Percentiles rank a stretch among this genome's conserved stretches.
These are phyloP conservation scores for Odontarrhena argentea DNA, from an alignment of 345 rosid genomes.

Conservation along the genomic window DNA sequence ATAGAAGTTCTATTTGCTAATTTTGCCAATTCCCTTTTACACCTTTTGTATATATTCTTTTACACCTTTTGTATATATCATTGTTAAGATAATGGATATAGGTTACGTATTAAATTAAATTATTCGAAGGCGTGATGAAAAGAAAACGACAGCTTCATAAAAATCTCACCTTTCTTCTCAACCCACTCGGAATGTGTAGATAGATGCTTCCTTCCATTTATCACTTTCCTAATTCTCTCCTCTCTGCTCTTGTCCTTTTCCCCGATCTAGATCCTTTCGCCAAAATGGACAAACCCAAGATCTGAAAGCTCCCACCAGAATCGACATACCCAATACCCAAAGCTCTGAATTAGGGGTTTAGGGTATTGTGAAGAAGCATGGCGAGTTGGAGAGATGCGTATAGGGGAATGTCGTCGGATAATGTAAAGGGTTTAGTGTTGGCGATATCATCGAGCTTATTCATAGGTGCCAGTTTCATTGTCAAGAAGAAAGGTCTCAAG, in stretches of 20 bases:
- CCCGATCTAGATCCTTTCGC: slow-evolving; percentile 33
- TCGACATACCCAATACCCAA: slow-evolving; percentile 28
- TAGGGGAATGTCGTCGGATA: slow-evolving; percentile 73
- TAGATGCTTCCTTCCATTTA: slow-evolving; percentile 19
- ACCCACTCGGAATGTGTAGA: background rate
- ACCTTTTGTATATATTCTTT: too few species aligned
- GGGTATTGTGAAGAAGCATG: slow-evolving; percentile 24
- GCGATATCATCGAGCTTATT: slow-evolving; percentile 75
- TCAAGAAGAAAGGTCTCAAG: slow-evolving; percentile 82
- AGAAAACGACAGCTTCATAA: background rate
- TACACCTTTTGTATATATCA: too few species aligned
- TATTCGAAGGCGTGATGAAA: background rate
- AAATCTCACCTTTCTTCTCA: background rate
- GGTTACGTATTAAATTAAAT: too few species aligned
- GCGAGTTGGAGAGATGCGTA: slow-evolving; percentile 52
- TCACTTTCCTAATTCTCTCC: slow-evolving; percentile 2
- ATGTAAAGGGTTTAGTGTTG: slow-evolving; percentile 70
- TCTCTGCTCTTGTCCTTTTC: background rate
- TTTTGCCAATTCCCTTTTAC: too few species aligned
- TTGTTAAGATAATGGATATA: too few species aligned
- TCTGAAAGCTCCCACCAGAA: slow-evolving; percentile 29
- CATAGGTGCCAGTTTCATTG: slow-evolving; percentile 82
- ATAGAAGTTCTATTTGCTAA: too few species aligned
- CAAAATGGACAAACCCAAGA: slow-evolving; percentile 23
- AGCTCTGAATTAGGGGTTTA: slow-evolving; percentile 23